phyloP scores from a whole-genome alignment of 2,329 filamentous ascomycete species.

The Coccinonectria pachysandricola region DNA sequence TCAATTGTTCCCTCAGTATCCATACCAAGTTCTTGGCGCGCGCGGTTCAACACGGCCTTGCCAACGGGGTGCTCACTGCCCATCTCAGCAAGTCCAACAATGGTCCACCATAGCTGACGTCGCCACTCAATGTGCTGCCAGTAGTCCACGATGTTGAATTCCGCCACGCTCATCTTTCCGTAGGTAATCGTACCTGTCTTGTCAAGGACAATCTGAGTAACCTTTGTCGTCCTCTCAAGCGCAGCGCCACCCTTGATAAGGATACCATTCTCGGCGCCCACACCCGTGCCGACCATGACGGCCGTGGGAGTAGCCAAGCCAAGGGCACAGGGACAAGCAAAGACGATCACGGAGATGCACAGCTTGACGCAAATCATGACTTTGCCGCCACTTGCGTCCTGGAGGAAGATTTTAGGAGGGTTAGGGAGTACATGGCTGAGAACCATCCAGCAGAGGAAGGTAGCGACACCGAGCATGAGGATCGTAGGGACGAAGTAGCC shows the following conservation, averaged over 20 bases:
- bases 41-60: constrained; percentile 69
- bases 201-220: constrained; percentile 84
- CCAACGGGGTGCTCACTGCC: constrained; percentile 93
- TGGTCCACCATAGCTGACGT: constrained; percentile 82
- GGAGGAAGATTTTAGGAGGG: constrained; percentile 81
- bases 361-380: constrained; percentile 96
- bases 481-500: constrained; percentile 92
- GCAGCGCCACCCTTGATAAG: constrained; percentile 95
- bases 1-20: constrained; percentile 64
- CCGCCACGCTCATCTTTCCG: constrained; percentile 88
- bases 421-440: constrained; percentile 75
- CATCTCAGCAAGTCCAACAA: constrained; percentile 90
- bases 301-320: constrained; percentile 92
- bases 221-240: constrained; percentile 79
- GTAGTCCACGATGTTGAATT: constrained; percentile 50
- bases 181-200: constrained; percentile 94
- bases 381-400: constrained; percentile 73
- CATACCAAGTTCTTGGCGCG: constrained; percentile 65
- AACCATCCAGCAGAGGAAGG: constrained; percentile 89
- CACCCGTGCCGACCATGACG: constrained; percentile 97
- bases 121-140: constrained; percentile 64
- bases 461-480: constrained; percentile 69
- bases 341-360: constrained; percentile 96
- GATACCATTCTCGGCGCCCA: constrained; percentile 91
- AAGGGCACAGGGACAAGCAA: constrained; percentile 94